Evolutionary conservation across 2,329 filamentous ascomycete species (phyloP).

Genomic region (Alternaria panax): DNA sequence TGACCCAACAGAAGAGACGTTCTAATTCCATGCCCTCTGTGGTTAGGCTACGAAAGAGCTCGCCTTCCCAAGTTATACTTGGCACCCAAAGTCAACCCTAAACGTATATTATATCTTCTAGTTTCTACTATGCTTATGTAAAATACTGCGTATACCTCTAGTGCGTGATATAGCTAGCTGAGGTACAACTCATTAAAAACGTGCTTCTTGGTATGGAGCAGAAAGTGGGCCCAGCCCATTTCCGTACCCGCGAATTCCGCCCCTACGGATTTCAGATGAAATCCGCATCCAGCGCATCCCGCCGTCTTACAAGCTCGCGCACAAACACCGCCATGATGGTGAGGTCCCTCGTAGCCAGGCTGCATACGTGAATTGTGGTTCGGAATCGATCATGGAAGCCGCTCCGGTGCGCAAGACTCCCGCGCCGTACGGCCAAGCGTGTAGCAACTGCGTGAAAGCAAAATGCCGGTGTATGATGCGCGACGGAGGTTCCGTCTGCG

Average conservation of each 20-base stretch:
- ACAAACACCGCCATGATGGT: background rate
- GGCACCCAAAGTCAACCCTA: too few species aligned
- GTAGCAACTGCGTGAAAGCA: slow-evolving; percentile 32
- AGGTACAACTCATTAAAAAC: too few species aligned
- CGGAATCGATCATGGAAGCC: slow-evolving; percentile 15
- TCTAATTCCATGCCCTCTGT: too few species aligned
- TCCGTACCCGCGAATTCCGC: background rate
- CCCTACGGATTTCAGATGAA: background rate
- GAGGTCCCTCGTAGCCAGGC: background rate
- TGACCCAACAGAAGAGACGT: too few species aligned
- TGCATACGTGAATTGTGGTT: background rate
- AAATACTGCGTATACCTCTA: too few species aligned
- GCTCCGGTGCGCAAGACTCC: slow-evolving; percentile 25
- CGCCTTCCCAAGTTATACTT: too few species aligned
- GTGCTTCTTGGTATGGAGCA: too few species aligned
- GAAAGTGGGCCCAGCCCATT: background rate
- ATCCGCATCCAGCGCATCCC: background rate
- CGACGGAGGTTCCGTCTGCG: slow-evolving; percentile 22
- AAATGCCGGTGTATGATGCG: slow-evolving; percentile 36
- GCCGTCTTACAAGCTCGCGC: background rate
- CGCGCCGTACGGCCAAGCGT: slow-evolving; percentile 39
- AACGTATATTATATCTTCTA: too few species aligned
- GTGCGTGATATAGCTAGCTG: too few species aligned
- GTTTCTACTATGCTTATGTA: too few species aligned
- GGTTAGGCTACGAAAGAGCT: too few species aligned